These are phyloP conservation scores for Clarireedia sp. DNA, from an alignment of 2,329 filamentous ascomycete genomes.

Conservation along the genomic window DNA sequence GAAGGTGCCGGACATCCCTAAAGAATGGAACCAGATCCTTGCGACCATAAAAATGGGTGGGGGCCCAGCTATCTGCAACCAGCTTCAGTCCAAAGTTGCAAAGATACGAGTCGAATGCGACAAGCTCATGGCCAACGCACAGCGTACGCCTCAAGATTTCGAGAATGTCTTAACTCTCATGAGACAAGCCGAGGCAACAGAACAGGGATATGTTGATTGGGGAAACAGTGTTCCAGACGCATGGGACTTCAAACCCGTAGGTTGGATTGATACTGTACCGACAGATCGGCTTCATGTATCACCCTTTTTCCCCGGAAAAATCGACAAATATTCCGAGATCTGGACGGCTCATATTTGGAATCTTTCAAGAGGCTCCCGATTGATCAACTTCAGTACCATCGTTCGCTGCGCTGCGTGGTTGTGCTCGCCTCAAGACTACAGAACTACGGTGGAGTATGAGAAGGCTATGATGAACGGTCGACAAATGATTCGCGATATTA, in stretches of 20 bases:
- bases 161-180: slow-evolving; percentile 39
- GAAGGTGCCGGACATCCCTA: neutral
- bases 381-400: slow-evolving; percentile 46
- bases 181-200: slow-evolving; percentile 41
- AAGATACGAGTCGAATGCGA: slow-evolving; percentile 2
- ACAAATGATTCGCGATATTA: slow-evolving; percentile 48
- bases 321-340: slow-evolving; percentile 51
- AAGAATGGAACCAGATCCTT: neutral
- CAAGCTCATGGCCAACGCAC: slow-evolving; percentile 1
- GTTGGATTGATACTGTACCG: slow-evolving; percentile 40
- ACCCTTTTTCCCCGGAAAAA: slow-evolving; percentile 40
- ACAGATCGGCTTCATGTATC: neutral
- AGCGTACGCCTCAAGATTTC: neutral
- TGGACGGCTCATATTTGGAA: slow-evolving; percentile 53
- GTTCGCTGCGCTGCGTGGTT: slow-evolving; percentile 54
- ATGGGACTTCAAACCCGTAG: slow-evolving; percentile 43
- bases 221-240: slow-evolving; percentile 38
- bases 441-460: slow-evolving; percentile 53
- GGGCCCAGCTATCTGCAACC: neutral
- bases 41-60: neutral
- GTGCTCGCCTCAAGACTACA: slow-evolving; percentile 50
- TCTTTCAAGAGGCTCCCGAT: slow-evolving; percentile 43
- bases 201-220: slow-evolving; percentile 45
- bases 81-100: slow-evolving; percentile 4
- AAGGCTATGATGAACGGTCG: slow-evolving; percentile 42